Percentiles rank a stretch among this genome's conserved stretches.
Evolutionary conservation across 2,329 filamentous ascomycete species (phyloP).

Genomic region (Sodiomyces alkalinus): DNA sequence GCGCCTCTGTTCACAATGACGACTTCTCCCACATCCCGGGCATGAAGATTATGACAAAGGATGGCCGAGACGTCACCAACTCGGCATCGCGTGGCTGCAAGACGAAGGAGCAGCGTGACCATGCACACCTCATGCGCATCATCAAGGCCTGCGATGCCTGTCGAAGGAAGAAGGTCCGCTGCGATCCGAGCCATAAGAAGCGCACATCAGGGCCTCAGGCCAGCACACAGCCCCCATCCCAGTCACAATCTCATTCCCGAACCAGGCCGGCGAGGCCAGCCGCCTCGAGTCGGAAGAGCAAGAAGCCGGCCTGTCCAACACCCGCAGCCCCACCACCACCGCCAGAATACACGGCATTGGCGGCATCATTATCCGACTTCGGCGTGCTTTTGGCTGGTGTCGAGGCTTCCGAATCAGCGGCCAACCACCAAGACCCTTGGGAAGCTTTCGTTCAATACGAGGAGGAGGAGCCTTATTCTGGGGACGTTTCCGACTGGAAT

Average conservation of each 20-base stretch:
- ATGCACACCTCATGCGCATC: conserved; percentile 50
- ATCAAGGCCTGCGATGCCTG: conserved; percentile 53
- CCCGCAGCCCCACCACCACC: conserved; percentile 6
- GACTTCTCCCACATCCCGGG: conserved; percentile 42
- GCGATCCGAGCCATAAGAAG: conserved; percentile 44
- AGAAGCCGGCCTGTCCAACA: conserved; percentile 13
- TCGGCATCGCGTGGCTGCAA: conserved; percentile 46
- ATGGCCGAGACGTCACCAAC: conserved; percentile 47
- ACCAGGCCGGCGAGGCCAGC: conserved; percentile 25
- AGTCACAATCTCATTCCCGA: conserved; percentile 12
- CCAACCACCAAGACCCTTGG: conserved; percentile 18
- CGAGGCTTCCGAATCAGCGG: conserved; percentile 7
- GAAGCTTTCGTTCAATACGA: conserved; percentile 32
- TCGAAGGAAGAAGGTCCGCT: conserved; percentile 47
- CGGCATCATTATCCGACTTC: conserved; percentile 8
- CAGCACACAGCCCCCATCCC: conserved; percentile 12
- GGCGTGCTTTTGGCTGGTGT: too few species aligned
- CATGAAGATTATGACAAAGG: conserved; percentile 52
- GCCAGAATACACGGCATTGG: conserved; percentile 2
- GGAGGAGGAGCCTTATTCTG: conserved; percentile 17
- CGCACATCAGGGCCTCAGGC: conserved; percentile 8
- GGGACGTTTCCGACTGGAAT: conserved; percentile 24
- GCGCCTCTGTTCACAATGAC: conserved; percentile 7
- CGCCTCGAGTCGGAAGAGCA: too few species aligned
- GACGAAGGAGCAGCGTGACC: conserved; percentile 52